Conservation (phyloP, 129 eudicot species). For the Tanacetum coccineum region DNA sequence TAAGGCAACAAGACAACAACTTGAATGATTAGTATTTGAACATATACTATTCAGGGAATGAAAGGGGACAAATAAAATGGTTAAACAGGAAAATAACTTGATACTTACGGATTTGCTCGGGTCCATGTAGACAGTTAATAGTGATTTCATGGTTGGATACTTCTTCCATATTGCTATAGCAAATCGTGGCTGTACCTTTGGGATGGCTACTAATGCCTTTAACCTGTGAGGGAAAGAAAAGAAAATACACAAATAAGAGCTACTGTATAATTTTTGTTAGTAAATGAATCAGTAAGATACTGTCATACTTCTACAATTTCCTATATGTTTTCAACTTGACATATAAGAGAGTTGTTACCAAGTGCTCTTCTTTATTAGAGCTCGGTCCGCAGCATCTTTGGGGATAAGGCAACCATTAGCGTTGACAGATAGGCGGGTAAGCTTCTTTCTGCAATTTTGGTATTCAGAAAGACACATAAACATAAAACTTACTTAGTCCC, state of each 20-base stretch:
- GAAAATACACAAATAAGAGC: no score
- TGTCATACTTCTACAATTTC: no score
- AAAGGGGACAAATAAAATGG: not conserved
- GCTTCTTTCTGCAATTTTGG: slow-evolving; percentile 54
- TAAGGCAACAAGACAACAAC: no score
- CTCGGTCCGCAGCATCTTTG: slow-evolving; percentile 66
- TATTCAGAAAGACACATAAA: not conserved
- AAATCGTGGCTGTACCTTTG: slow-evolving; percentile 90
- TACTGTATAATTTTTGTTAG: no score
- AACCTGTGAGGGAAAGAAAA: not conserved
- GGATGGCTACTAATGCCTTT: slow-evolving; percentile 83
- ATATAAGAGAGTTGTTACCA: slow-evolving; percentile 47
- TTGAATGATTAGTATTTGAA: no score
- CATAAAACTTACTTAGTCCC: not conserved
- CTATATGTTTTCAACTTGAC: not conserved
- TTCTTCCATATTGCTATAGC: slow-evolving; percentile 84
- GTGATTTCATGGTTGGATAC: slow-evolving; percentile 93
- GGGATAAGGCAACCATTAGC: slow-evolving; percentile 74
- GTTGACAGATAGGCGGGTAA: slow-evolving; percentile 71
- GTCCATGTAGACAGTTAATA: slow-evolving; percentile 81
- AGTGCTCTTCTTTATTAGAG: slow-evolving; percentile 56
- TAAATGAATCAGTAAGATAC: no score
- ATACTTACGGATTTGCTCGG: slow-evolving; percentile 66
- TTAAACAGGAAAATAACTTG: not conserved
- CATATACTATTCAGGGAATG: no score